These are phyloP conservation scores for Phanerochaete sordida DNA, from an alignment of 768 basidiomycete genomes.

Conservation along the genomic window DNA sequence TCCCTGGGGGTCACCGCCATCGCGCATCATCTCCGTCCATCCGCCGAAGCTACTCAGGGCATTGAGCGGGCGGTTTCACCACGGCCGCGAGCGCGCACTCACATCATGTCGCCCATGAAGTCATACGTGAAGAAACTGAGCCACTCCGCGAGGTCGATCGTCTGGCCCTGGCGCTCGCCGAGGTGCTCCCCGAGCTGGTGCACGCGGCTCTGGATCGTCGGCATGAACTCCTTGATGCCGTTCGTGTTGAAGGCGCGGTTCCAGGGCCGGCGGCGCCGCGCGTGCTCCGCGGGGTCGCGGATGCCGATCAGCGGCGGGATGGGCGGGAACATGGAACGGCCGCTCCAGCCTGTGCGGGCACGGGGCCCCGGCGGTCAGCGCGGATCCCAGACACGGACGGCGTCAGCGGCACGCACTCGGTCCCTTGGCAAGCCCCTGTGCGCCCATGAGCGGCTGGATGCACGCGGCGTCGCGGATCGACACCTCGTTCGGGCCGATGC, in stretches of 20 bases:
- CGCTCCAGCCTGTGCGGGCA: neutral
- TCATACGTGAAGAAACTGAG: constrained; percentile 34
- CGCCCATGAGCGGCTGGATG: constrained; percentile 14
- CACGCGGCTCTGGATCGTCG: constrained; percentile 29
- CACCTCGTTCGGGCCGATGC: constrained; percentile 30
- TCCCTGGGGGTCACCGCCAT: constrained; percentile 29
- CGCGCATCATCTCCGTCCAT: constrained; percentile 34
- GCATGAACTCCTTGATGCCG: constrained; percentile 43
- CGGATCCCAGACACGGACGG: too few relatives aligned
- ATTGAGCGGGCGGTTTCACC: too few relatives aligned
- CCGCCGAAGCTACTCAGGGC: constrained; percentile 40
- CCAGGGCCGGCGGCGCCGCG: constrained; percentile 40
- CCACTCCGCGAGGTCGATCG: constrained; percentile 32
- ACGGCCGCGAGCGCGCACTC: neutral
- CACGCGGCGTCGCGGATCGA: constrained; percentile 10
- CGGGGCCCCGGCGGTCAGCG: too few relatives aligned
- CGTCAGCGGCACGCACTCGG: neutral
- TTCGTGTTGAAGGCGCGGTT: constrained; percentile 37
- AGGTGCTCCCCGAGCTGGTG: neutral
- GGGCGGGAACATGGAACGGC: neutral
- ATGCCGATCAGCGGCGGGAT: neutral
- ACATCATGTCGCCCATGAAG: constrained; percentile 13
- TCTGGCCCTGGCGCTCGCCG: constrained; percentile 11
- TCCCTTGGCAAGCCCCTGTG: constrained; percentile 18
- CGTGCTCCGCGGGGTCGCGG: constrained; percentile 26